Evolutionary conservation across 768 basidiomycete species (phyloP), one percentile per base, ranked within the genome.

Genomic region (Tylopilus plumbeoviolaceoides): DNA sequence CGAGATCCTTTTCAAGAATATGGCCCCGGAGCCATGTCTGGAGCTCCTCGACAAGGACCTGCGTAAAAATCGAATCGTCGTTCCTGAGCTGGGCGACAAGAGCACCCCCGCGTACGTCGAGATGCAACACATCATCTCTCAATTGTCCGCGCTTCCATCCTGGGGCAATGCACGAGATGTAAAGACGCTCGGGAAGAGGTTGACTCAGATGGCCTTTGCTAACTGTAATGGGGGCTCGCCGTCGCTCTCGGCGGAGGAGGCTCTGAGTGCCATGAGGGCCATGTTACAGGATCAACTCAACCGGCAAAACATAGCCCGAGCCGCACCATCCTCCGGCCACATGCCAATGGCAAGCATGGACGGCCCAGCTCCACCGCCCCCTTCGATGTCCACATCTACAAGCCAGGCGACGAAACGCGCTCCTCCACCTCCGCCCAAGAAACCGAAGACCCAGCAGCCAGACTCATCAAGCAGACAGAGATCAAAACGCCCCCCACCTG

Each of bases 151-250:
- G 0, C 67, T 85, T 1, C 70, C 74, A 1, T 77, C 78, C 1
- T 88, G 85, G 85, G 85, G 85, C 1, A 88, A 88, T 45, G 86
- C 81, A 0, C 76, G 85, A 5, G 85, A 87, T 57, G 72, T 87
- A 58, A 72, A 78, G 51, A 79, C 78, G 0, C 68, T 85, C 6
- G 67, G 80, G 5, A 79, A 77, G 59, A 64, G 73, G 41, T 75
- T 87, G 70, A 64, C 74, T 11, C 66, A 71, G 17, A 28, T 59
- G 2, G 82, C 77, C 0, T 72, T 78, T 43, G 60, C 68, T 9
- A 57, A 61, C 28, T 47, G 47, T 8, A 55, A 51, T 11, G 64
- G 59, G 7, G 50, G 53, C 5, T 56, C 58, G 21, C 44, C 66
- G 15, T 60, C 51, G 10, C 61, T 79, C 28, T 43, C 60, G 0